A percentile compares a stretch with the other conserved stretches of the same genome.
Evolutionary conservation across 257 asterid genomes (phyloP).

Genomic region (Solanum virginianum): DNA sequence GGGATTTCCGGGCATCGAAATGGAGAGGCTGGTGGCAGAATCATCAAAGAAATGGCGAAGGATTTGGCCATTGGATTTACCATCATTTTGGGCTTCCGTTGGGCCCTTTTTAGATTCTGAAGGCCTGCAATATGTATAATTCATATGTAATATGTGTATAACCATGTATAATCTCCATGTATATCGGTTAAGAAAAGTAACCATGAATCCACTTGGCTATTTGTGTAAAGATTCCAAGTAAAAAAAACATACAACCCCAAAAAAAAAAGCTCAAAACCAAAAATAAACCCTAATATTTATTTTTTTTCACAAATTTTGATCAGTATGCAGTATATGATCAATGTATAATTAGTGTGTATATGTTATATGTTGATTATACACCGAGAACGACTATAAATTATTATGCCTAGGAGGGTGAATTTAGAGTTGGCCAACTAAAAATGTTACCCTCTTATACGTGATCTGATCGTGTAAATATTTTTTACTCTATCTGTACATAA

Average conservation of each 20-base stretch:
- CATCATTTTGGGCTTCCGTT: constrained; percentile 17
- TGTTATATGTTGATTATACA: background rate
- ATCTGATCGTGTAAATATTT: background rate
- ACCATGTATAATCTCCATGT: background rate
- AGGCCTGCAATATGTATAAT: constrained; percentile 27
- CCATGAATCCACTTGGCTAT: background rate
- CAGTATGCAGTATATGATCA: background rate
- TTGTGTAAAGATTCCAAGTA: no score
- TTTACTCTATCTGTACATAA: background rate
- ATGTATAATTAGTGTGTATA: background rate
- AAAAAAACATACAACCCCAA: background rate
- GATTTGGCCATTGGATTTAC: constrained; percentile 20
- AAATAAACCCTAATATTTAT: background rate
- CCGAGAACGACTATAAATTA: background rate
- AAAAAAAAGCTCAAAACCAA: background rate
- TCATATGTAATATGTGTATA: background rate
- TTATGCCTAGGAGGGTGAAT: background rate
- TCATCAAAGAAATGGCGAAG: constrained; percentile 74
- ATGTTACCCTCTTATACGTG: background rate
- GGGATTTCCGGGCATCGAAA: constrained; percentile 42
- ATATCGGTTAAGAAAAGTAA: background rate
- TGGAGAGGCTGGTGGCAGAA: constrained; percentile 47
- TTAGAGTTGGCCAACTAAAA: no score
- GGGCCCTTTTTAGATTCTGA: constrained; percentile 21
- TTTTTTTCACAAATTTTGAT: background rate